Conservation (phyloP, 1,139 yeast species). For the Citeromyces hawaiiensis region DNA sequence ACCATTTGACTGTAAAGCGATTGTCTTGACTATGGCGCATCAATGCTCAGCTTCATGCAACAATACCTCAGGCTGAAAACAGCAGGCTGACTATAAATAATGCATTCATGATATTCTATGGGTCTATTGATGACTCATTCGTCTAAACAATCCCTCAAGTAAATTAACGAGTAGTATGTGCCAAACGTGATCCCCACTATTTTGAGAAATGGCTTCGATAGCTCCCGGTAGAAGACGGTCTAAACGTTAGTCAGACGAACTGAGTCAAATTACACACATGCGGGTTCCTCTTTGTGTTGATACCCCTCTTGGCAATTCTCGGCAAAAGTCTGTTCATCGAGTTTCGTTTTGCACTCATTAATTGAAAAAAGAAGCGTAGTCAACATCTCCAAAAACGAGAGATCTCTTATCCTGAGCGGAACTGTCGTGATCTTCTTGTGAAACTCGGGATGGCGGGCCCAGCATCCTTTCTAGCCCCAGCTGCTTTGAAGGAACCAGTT, state of each 20-base stretch:
- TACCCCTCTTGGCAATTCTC: neutral
- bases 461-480: neutral
- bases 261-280: neutral
- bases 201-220: constrained; percentile 27
- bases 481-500: neutral
- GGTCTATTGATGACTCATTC: constrained; percentile 6
- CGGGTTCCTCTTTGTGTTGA: neutral
- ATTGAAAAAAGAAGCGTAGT: neutral
- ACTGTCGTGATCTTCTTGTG: neutral
- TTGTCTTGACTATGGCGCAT: too few relatives aligned
- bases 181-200: constrained; percentile 24
- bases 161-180: constrained; percentile 26
- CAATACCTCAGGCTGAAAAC: too few relatives aligned
- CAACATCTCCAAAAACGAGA: neutral
- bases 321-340: neutral
- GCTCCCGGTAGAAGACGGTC: constrained; percentile 23
- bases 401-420: neutral
- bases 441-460: neutral
- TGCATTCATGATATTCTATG: neutral
- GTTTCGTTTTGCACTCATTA: neutral
- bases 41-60: too few relatives aligned
- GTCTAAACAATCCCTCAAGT: constrained; percentile 27
- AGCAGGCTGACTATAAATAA: neutral
- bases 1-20: too few relatives aligned
- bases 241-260: neutral